Conservation (phyloP, 2,329 filamentous ascomycete species). For the Pseudopithomyces chartarum region DNA sequence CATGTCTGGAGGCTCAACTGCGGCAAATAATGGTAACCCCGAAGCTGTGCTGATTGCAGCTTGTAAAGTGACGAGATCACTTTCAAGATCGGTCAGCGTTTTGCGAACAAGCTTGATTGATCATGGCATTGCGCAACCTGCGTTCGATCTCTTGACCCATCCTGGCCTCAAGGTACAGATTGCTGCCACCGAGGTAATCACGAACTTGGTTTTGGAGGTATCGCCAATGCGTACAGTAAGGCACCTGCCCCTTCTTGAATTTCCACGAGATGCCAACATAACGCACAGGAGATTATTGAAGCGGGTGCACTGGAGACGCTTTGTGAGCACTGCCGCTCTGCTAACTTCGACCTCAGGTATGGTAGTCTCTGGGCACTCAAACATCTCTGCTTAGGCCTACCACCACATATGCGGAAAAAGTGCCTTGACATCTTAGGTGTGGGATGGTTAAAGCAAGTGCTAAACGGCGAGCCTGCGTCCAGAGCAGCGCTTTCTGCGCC, state of each 20-base stretch:
- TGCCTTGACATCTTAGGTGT: conserved; percentile 79
- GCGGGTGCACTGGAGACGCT: conserved; percentile 76
- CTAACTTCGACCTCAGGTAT: conserved; percentile 76
- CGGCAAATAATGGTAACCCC: conserved; percentile 73
- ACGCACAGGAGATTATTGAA: conserved; percentile 69
- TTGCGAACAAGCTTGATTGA: conserved; percentile 88
- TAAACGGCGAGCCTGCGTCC: conserved; percentile 62
- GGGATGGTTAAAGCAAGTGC: conserved; percentile 79
- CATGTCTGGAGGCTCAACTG: conserved; percentile 34
- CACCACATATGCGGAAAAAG: conserved; percentile 73
- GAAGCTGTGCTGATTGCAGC: conserved; percentile 80
- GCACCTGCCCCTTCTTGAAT: conserved; percentile 26
- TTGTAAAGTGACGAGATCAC: conserved; percentile 78
- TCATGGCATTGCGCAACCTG: conserved; percentile 75
- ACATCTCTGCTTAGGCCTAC: conserved; percentile 77
- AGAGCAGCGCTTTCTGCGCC: conserved; percentile 42
- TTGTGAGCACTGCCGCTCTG: conserved; percentile 82
- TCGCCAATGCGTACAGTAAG: conserved; percentile 88
- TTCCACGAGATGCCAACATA: background rate
- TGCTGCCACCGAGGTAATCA: conserved; percentile 81
- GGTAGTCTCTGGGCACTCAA: conserved; percentile 95
- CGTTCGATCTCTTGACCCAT: conserved; percentile 77
- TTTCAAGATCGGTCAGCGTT: conserved; percentile 83
- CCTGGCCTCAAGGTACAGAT: conserved; percentile 79
- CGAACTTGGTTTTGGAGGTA: conserved; percentile 84